Evolutionary conservation across 2,329 filamentous ascomycete genomes (phyloP).

Genomic region (Dothistroma pini): DNA sequence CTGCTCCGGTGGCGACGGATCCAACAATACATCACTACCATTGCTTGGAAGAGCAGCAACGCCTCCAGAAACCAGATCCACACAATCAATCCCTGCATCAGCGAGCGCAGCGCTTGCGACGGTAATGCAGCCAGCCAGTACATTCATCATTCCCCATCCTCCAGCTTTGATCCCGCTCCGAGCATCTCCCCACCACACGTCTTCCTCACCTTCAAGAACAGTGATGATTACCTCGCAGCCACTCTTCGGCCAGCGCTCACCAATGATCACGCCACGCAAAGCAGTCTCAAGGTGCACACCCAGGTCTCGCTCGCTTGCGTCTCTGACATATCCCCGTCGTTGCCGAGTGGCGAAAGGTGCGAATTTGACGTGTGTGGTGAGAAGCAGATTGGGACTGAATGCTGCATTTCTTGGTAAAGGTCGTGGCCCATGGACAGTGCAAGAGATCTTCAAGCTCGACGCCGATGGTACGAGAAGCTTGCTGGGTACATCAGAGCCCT

Average conservation of each 20-base stretch:
- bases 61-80: slow-evolving; percentile 84
- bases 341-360: slow-evolving; percentile 86
- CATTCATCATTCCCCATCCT: slow-evolving; percentile 82
- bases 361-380: slow-evolving; percentile 94
- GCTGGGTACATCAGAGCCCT: slow-evolving; percentile 36
- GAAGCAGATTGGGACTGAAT: slow-evolving; percentile 87
- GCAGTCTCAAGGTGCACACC: slow-evolving; percentile 89
- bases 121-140: slow-evolving; percentile 86
- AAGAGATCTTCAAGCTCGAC: slow-evolving; percentile 82
- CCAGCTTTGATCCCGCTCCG: slow-evolving; percentile 41
- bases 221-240: slow-evolving; percentile 94
- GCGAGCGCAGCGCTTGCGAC: slow-evolving; percentile 89
- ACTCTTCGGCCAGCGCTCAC: slow-evolving; percentile 97
- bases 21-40: slow-evolving; percentile 57
- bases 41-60: slow-evolving; percentile 72
- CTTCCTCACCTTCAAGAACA: slow-evolving; percentile 88
- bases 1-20: slow-evolving; percentile 75
- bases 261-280: slow-evolving; percentile 82
- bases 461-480: slow-evolving; percentile 50
- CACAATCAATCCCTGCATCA: slow-evolving; percentile 93
- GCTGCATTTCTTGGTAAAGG: slow-evolving; percentile 84
- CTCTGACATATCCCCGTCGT: slow-evolving; percentile 79
- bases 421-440: slow-evolving; percentile 88
- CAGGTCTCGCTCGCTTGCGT: slow-evolving; percentile 81
- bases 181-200: slow-evolving; percentile 61